These are phyloP conservation scores for Aspergillus sp. DNA, from an alignment of 2,329 filamentous ascomycete genomes.

Conservation along the genomic window DNA sequence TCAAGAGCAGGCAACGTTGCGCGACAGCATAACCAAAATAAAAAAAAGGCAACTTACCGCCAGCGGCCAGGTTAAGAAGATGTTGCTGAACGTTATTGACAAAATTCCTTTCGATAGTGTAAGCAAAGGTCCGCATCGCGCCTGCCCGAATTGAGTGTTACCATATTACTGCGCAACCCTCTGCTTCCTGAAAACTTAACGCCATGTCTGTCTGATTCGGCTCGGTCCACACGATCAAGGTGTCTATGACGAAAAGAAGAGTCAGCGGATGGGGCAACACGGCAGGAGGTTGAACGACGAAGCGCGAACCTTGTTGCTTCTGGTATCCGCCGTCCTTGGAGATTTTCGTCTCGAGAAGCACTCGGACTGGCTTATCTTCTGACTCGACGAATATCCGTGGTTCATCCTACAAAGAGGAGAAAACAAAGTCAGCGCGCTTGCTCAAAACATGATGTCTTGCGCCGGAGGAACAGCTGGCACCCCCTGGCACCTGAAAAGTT, in stretches of 20 bases:
- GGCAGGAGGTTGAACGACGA: constrained; percentile 3
- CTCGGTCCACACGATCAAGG: constrained; percentile 97
- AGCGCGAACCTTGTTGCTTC: constrained; percentile 82
- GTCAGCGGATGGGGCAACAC: constrained; percentile 26
- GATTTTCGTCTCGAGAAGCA: constrained; percentile 87
- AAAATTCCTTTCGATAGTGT: constrained; percentile 71
- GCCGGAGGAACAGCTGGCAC: constrained; percentile 24
- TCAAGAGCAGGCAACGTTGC: constrained; percentile 29
- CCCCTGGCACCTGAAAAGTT: constrained; percentile 18
- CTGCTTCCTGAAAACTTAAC: constrained; percentile 94
- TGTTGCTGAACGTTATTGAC: constrained; percentile 83
- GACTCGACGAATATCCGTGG: constrained; percentile 89
- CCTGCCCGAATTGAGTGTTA: constrained; percentile 43
- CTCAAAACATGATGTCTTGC: constrained; percentile 17
- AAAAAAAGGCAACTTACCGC: constrained; percentile 55
- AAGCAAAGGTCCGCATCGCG: constrained; percentile 24
- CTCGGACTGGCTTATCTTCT: constrained; percentile 83
- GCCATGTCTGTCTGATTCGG: constrained; percentile 93
- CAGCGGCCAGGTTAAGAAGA: constrained; percentile 64
- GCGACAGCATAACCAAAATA: not conserved
- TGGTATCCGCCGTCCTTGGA: constrained; percentile 95
- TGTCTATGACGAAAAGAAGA: constrained; percentile 64
- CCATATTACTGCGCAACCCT: constrained; percentile 93
- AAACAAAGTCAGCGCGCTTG: constrained; percentile 19
- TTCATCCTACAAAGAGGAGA: constrained; percentile 65